Conservation (phyloP, 2,329 filamentous ascomycete genomes). For the Boeremia lycopersici region DNA sequence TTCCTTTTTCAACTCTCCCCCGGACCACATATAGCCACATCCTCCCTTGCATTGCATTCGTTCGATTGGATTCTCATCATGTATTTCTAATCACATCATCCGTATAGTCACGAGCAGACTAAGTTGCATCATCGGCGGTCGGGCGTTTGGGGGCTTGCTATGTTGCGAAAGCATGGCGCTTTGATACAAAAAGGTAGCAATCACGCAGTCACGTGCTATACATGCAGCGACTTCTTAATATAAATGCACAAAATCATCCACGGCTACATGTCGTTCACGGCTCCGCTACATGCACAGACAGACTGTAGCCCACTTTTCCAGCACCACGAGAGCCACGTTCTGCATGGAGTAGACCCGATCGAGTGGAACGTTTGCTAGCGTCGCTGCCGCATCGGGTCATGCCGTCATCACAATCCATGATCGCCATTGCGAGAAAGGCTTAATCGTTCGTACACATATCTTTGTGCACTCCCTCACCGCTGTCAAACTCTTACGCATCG, state of each 20-base stretch:
- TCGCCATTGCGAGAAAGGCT: conserved; percentile 6
- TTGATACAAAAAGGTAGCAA: conserved; percentile 25
- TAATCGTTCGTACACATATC: background rate
- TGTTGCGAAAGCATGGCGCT: conserved; percentile 15
- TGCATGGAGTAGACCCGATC: background rate
- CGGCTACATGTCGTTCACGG: background rate
- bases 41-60: conserved; percentile 24
- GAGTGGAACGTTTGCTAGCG: conserved; percentile 10
- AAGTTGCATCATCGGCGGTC: conserved; percentile 36
- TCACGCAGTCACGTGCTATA: conserved; percentile 20
- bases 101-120: conserved; percentile 31
- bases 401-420: conserved; percentile 20
- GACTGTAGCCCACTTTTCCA: no score
- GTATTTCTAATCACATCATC: conserved; percentile 43
- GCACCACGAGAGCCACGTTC: no score
- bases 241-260: background rate
- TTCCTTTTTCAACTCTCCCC: conserved; percentile 47
- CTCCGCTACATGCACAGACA: no score
- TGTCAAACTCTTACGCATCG: background rate
- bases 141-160: conserved; percentile 30
- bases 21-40: conserved; percentile 40
- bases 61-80: conserved; percentile 37
- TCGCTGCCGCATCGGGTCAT: conserved; percentile 9
- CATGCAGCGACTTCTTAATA: conserved; percentile 14
- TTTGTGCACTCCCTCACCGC: background rate